Evolutionary conservation across 164 flowering plant species (phyloP).

Genomic region (Vitis labrusca): DNA sequence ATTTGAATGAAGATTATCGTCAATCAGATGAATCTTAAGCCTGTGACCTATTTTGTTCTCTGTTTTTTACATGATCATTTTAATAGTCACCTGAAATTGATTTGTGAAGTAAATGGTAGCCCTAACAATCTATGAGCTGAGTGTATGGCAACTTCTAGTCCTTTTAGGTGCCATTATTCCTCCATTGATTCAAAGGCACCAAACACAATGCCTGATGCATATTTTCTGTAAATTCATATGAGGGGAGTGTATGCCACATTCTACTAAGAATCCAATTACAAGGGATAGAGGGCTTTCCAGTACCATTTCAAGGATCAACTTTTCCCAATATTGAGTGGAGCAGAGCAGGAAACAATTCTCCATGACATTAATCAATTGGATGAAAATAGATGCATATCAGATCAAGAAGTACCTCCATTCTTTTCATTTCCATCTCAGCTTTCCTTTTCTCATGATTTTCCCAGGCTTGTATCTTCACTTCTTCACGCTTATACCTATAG

Average conservation of each 20-base stretch:
- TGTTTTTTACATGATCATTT: too few species aligned
- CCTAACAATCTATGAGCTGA: too few species aligned
- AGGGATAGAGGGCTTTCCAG: not conserved
- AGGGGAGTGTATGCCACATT: not conserved
- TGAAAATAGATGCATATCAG: not conserved
- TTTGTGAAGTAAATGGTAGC: too few species aligned
- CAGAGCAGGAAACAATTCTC: not conserved
- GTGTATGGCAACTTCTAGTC: too few species aligned
- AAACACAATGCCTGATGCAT: too few species aligned
- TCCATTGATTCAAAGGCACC: too few species aligned
- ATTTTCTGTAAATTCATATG: too few species aligned
- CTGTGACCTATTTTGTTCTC: too few species aligned
- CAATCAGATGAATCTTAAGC: too few species aligned
- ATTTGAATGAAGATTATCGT: not conserved
- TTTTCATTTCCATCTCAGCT: conserved; percentile 90
- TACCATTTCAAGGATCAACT: not conserved
- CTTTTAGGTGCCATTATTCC: too few species aligned
- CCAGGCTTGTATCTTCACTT: conserved; percentile 95
- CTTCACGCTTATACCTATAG: conserved; percentile 88
- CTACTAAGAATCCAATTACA: not conserved
- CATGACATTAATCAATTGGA: not conserved
- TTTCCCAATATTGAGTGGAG: not conserved
- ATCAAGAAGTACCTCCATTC: conserved; percentile 70
- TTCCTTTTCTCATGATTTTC: conserved; percentile 91
- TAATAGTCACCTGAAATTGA: too few species aligned